Evolutionary conservation across 306 rosid species (phyloP).

Genomic region (Rosa lucieae): DNA sequence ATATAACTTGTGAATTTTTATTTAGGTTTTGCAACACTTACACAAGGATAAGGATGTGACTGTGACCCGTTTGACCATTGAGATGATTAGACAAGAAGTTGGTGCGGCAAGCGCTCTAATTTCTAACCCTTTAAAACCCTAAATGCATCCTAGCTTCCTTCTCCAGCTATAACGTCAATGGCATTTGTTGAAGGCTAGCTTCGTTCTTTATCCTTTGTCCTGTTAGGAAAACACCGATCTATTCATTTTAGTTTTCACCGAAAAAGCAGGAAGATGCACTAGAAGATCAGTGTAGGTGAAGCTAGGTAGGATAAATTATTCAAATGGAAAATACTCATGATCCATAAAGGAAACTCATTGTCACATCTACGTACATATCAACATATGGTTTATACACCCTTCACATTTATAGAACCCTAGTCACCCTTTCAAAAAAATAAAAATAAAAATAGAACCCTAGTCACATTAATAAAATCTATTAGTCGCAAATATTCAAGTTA

Average conservation of each 20-base stretch:
- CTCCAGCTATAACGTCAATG: constrained; percentile 29
- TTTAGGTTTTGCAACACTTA: constrained; percentile 11
- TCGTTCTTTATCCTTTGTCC: constrained; percentile 45
- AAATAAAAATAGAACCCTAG: too few relatives aligned
- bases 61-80: constrained; percentile 38
- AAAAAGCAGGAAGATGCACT: neutral
- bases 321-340: neutral
- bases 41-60: constrained; percentile 30
- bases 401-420: too few relatives aligned
- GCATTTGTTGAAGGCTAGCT: constrained; percentile 24
- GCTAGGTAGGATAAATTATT: neutral
- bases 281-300: constrained; percentile 4
- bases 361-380: too few relatives aligned
- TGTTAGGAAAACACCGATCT: neutral
- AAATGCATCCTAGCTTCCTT: neutral
- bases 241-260: neutral
- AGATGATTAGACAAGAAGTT: constrained; percentile 53
- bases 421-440: too few relatives aligned
- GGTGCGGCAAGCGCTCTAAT: constrained; percentile 58
- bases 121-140: constrained; percentile 27
- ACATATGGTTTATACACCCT: too few relatives aligned
- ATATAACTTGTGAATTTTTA: neutral
- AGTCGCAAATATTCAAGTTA: neutral
- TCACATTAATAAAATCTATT: too few relatives aligned
- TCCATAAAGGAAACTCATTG: too few relatives aligned